These are phyloP conservation scores for Mycena filopes DNA, from an alignment of 768 basidiomycete species.

Conservation along the genomic window DNA sequence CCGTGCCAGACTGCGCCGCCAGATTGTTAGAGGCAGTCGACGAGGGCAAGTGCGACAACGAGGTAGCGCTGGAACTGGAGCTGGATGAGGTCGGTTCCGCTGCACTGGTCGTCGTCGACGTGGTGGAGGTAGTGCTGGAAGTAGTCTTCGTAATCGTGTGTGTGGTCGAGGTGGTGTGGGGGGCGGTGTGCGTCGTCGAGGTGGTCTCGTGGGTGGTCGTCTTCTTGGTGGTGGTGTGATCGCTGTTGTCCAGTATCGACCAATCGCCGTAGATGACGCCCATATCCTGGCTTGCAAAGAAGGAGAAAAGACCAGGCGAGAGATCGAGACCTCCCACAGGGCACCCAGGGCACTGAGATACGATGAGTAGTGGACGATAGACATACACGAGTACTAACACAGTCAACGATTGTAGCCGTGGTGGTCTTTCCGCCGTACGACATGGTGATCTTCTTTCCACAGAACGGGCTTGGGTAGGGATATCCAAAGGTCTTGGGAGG, in stretches of 20 bases:
- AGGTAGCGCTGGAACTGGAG: no score
- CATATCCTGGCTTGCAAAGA: conserved; percentile 57
- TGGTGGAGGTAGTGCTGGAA: conserved; percentile 34
- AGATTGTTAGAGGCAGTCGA: conserved; percentile 43
- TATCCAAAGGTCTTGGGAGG: conserved; percentile 16
- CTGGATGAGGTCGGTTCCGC: conserved; percentile 24
- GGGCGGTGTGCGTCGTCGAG: conserved; percentile 29
- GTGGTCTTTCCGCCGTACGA: conserved; percentile 68
- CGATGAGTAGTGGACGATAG: background rate
- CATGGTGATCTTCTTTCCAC: conserved; percentile 71
- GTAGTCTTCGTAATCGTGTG: conserved; percentile 38
- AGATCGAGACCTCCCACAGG: conserved; percentile 75
- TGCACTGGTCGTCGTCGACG: conserved; percentile 8
- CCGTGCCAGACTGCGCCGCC: conserved; percentile 45
- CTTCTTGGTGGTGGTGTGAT: conserved; percentile 36
- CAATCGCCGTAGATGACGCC: conserved; percentile 75
- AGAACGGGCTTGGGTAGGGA: conserved; percentile 67
- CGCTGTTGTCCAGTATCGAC: conserved; percentile 52
- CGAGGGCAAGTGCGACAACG: conserved; percentile 17
- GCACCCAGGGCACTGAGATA: conserved; percentile 71
- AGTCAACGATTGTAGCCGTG: conserved; percentile 68
- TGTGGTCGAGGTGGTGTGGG: conserved; percentile 22
- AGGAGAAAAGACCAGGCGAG: conserved; percentile 70
- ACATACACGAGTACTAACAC: conserved; percentile 19
- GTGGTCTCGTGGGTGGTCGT: conserved; percentile 40